Base-by-base conservation (phyloP, 1,139 yeast species). In the Geotrichum siamense region DNA sequence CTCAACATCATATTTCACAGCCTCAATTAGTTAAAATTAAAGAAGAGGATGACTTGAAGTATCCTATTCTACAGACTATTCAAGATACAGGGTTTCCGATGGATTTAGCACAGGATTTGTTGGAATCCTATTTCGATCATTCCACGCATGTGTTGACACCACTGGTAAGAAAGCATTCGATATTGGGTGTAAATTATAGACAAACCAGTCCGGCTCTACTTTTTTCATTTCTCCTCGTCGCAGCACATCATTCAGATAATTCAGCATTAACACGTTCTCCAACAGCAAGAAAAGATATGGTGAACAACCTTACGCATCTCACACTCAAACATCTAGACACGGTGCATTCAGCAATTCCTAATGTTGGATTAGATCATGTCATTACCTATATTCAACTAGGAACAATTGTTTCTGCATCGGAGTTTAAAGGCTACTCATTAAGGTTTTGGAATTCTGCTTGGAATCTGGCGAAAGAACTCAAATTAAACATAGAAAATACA, bases 391-490 rank as follows among this genome's bases (percentile, higher is more conserved):
- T 63, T 9, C 71, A 68, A 46, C 55, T 68, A 15, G 68, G 68
- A 2, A 66, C 68, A 13, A 56, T 65, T 17, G 65, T 65, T 47
- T 68, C 71, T 1, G 66, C 70, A 44, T 55, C 70, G 15, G 67
- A 68, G 13, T 65, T 59, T 51, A 64, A 68, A 32, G 64, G 65
- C 35, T 62, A 67, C 20, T 63, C 69, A 12, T 51, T 65, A 29
- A 56, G 64, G 30, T 68, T 72, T 69, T 64, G 69, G 66, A 56
- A 60, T 34, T 48, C 60, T 20, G 68, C 67, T 1, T 60, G 65
- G 58, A 59, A 63, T 4, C 51, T 65, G 31, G 65, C 69, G 1
- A 54, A 57, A 28, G 57, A 55, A 25, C 53, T 66, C 25, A 59
- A 56, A 28, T 50, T 66, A 12, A 64, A 64, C 47, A 51, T 52